phyloP scores from a whole-genome alignment of 78 protist species.

The Chrysochromulina parva region DNA sequence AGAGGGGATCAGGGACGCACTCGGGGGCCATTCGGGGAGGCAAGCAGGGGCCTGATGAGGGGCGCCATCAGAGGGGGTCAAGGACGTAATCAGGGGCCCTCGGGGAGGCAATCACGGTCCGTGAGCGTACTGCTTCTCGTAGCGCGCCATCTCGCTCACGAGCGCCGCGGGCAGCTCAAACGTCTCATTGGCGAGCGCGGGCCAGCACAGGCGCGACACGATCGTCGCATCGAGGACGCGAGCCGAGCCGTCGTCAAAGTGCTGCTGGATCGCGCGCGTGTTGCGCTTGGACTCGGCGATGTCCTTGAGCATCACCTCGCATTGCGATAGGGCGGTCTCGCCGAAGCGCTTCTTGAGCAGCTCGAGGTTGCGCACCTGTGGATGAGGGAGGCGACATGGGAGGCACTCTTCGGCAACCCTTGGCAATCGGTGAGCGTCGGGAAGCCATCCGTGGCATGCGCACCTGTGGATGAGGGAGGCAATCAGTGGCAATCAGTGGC shows the following conservation, averaged over 20 bases:
- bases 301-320: constrained; percentile 84
- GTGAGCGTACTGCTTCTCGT: constrained; percentile 43
- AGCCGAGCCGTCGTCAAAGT: background rate
- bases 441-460: no score
- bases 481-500: no score
- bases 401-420: no score
- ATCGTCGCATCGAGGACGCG: constrained; percentile 37
- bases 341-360: constrained; percentile 84
- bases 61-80: no score
- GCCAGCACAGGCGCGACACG: constrained; percentile 75
- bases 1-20: no score
- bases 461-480: no score
- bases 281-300: constrained; percentile 75
- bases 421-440: no score
- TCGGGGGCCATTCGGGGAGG: no score
- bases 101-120: no score
- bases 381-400: no score
- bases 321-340: constrained; percentile 58
- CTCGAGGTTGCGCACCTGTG: constrained; percentile 65
- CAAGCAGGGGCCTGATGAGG: no score
- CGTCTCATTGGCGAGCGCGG: constrained; percentile 51
- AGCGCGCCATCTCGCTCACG: constrained; percentile 41
- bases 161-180: constrained; percentile 46
- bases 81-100: no score
- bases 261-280: background rate